Percentiles rank a stretch among this genome's conserved stretches.
Conservation (phyloP, 139 green algal species). For the Coccomyxa sp. region DNA sequence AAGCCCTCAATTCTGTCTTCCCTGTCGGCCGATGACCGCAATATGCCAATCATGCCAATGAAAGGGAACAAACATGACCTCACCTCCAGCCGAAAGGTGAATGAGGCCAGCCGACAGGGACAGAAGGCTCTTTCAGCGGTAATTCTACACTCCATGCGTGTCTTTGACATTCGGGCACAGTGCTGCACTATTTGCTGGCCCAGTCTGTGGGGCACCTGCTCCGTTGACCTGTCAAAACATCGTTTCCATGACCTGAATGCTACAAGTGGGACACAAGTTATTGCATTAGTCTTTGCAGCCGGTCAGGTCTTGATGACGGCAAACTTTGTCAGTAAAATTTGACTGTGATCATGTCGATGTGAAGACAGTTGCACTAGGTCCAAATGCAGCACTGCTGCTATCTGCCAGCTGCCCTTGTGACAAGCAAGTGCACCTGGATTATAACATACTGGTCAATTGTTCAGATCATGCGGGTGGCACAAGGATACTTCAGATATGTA, state of each 20-base stretch:
- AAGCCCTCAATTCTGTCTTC: not conserved
- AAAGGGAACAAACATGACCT: too few relatives aligned
- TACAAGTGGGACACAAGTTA: too few relatives aligned
- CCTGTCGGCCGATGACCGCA: too few relatives aligned
- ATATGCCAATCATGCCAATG: too few relatives aligned
- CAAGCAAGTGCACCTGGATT: too few relatives aligned
- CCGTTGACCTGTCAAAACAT: constrained; percentile 26
- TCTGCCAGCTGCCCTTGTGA: constrained; percentile 35
- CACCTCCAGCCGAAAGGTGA: not conserved
- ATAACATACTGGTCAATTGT: not conserved
- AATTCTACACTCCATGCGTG: constrained; percentile 37
- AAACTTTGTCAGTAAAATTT: constrained; percentile 7
- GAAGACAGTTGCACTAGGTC: constrained; percentile 49
- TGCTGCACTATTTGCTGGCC: constrained; percentile 9
- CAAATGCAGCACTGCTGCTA: constrained; percentile 33
- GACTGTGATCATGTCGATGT: constrained; percentile 7
- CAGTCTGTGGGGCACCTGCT: not conserved
- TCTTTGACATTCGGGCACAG: constrained; percentile 44
- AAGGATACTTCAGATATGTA: too few relatives aligned
- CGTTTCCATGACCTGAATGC: not conserved
- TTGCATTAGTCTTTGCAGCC: too few relatives aligned
- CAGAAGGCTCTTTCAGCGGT: constrained; percentile 37
- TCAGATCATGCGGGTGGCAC: not conserved
- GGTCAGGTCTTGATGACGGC: too few relatives aligned
- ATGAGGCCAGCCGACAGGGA: not conserved